These are phyloP conservation scores for Ceratobasidium sp. DNA, from an alignment of 1,284 basidiomycete species.

Conservation along the genomic window DNA sequence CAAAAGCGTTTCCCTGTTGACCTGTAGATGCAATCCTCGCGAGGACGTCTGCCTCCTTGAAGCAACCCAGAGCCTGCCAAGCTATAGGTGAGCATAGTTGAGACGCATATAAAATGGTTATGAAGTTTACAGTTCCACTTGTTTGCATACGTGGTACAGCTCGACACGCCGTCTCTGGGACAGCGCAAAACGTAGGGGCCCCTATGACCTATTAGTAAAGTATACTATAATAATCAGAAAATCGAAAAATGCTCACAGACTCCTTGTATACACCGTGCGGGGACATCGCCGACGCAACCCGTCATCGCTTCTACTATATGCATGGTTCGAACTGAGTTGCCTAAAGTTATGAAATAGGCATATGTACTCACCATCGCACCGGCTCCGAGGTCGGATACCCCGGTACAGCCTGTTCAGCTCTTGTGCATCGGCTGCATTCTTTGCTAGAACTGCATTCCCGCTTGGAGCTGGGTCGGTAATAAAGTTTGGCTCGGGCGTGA, in stretches of 20 bases:
- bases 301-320: not conserved
- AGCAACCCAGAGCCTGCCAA: not conserved
- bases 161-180: not conserved
- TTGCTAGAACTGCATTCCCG: not conserved
- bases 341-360: too few relatives aligned
- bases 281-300: not conserved
- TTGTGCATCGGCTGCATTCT: constrained; percentile 7
- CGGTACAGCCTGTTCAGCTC: not conserved
- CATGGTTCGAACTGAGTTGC: not conserved
- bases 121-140: not conserved
- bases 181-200: not conserved
- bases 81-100: not conserved
- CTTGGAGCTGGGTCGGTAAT: not conserved
- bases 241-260: not conserved
- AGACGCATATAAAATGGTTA: not conserved
- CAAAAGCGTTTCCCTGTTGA: not conserved
- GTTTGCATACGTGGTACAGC: constrained; percentile 12
- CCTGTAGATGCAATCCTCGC: constrained; percentile 1
- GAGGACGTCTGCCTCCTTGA: not conserved
- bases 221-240: not conserved
- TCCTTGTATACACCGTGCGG: not conserved
- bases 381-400: not conserved
- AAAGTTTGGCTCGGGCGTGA: not conserved
- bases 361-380: not conserved
- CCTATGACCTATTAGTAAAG: not conserved